Conservation (phyloP, 441 rosid genomes). For the Mallotus repandus region DNA sequence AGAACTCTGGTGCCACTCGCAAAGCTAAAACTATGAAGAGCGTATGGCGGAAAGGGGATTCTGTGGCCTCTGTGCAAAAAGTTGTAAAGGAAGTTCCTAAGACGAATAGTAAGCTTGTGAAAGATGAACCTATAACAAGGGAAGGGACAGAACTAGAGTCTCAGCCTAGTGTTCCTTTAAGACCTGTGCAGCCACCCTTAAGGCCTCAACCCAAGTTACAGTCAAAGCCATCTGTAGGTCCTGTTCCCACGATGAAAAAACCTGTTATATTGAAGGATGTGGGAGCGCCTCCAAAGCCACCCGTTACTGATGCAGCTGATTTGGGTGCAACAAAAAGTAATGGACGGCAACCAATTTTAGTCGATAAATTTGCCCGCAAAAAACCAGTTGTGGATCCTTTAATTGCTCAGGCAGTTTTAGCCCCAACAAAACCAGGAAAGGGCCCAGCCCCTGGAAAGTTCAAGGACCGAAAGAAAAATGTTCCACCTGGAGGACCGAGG, state of each 20-base stretch:
- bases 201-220: conserved; percentile 73
- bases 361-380: conserved; percentile 87
- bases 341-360: conserved; percentile 66
- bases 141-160: conserved; percentile 37
- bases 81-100: conserved; percentile 59
- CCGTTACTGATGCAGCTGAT: conserved; percentile 37
- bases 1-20: conserved; percentile 31
- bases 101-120: conserved; percentile 29
- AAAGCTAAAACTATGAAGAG: conserved; percentile 74
- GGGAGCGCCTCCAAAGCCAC: conserved; percentile 57
- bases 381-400: conserved; percentile 66
- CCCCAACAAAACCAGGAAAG: conserved; percentile 77
- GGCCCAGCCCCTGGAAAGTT: conserved; percentile 68
- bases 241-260: conserved; percentile 53
- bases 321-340: conserved; percentile 35
- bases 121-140: conserved; percentile 27
- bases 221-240: conserved; percentile 66
- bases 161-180: conserved; percentile 32
- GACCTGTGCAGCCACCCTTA: conserved; percentile 55
- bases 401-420: conserved; percentile 65
- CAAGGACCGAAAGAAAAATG: conserved; percentile 67
- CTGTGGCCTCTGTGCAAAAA: conserved; percentile 56
- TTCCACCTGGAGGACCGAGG: conserved; percentile 56
- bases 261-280: conserved; percentile 76
- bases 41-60: conserved; percentile 96